Evolutionary conservation across 2,329 filamentous ascomycete genomes (phyloP).

Genomic region (Colletotrichum filicis): DNA sequence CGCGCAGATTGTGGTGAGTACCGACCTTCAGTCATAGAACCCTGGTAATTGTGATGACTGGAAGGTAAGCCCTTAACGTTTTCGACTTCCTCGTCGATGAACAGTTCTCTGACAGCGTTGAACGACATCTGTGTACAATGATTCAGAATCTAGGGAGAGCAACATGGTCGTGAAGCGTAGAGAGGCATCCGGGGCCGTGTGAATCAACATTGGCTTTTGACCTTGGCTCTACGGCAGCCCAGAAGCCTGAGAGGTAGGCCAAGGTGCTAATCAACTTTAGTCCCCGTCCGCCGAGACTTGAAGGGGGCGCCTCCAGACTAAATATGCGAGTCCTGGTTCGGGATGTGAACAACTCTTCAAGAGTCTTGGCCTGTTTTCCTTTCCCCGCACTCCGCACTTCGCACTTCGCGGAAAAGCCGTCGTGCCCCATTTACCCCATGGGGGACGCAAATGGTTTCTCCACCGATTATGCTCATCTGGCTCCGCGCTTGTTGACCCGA

Average conservation of each 20-base stretch:
- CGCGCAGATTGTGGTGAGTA: neutral
- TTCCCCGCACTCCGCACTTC: conserved; percentile 30
- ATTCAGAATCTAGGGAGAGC: too few relatives aligned
- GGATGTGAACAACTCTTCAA: conserved; percentile 1
- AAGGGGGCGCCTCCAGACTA: neutral
- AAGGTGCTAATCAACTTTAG: neutral
- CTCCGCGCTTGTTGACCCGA: conserved; percentile 15
- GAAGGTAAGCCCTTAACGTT: neutral
- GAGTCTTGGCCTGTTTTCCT: conserved; percentile 11
- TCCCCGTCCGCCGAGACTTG: neutral
- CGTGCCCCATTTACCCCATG: conserved; percentile 29
- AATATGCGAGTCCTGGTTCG: conserved; percentile 10
- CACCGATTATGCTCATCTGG: conserved; percentile 23
- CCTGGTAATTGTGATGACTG: neutral
- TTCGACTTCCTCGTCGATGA: too few relatives aligned
- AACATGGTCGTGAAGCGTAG: neutral
- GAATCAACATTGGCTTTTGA: neutral
- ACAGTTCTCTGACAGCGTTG: too few relatives aligned
- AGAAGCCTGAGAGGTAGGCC: neutral
- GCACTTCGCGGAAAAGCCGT: conserved; percentile 26
- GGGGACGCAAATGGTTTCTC: conserved; percentile 9
- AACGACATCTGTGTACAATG: too few relatives aligned
- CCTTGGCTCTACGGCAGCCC: neutral
- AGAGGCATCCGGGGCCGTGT: neutral
- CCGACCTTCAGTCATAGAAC: neutral